Evolutionary conservation across 2,329 filamentous ascomycete species (phyloP).

Genomic region (Domatiomyces globalis): DNA sequence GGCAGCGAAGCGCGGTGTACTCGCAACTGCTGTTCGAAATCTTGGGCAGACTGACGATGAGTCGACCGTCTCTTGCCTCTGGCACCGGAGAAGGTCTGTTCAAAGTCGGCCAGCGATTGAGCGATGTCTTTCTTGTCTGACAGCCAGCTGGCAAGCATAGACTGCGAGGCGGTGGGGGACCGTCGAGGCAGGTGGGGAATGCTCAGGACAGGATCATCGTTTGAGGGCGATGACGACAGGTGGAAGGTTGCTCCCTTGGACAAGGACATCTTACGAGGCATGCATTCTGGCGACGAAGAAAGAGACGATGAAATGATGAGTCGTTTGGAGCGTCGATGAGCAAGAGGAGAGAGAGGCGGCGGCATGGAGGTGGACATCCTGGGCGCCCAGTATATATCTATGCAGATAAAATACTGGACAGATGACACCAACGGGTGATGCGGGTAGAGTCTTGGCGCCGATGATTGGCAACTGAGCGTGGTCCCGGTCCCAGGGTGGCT

Average conservation of each 20-base stretch:
- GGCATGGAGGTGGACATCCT: conserved; percentile 15
- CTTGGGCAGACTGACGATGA: conserved; percentile 13
- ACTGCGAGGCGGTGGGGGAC: conserved; percentile 43
- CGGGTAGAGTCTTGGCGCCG: not conserved
- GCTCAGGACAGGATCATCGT: conserved; percentile 30
- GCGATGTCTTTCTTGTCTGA: conserved; percentile 60
- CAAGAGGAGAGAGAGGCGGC: conserved; percentile 16
- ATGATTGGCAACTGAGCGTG: not conserved
- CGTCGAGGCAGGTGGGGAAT: conserved; percentile 44
- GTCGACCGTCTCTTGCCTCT: conserved; percentile 24
- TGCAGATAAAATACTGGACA: not conserved
- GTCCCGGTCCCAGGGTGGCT: not conserved
- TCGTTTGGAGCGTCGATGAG: conserved; percentile 18
- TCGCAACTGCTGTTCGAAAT: conserved; percentile 19
- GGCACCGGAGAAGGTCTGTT: conserved; percentile 43
- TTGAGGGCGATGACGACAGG: conserved; percentile 28
- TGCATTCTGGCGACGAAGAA: conserved; percentile 15
- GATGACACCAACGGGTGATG: not conserved
- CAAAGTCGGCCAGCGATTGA: conserved; percentile 55
- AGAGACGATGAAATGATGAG: conserved; percentile 15
- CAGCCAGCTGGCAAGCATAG: conserved; percentile 19
- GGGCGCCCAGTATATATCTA: not conserved
- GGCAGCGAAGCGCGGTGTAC: conserved; percentile 40
- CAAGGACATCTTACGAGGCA: conserved; percentile 39
- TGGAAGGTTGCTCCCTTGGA: conserved; percentile 57